Conservation (phyloP, 768 basidiomycete genomes). For the Dendrothele bispora region DNA sequence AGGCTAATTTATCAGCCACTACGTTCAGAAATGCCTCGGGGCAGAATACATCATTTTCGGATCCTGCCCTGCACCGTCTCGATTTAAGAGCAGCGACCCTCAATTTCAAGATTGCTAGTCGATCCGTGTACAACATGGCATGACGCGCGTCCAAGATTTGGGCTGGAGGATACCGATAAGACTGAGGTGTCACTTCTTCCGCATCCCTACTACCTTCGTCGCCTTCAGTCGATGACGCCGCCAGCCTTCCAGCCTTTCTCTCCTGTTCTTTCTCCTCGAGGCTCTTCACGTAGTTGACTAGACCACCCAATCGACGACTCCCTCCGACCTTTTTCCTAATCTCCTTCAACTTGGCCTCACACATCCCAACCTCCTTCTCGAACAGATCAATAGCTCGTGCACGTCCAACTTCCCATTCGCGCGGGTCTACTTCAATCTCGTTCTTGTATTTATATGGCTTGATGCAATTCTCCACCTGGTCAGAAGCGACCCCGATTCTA, state of each 20-base stretch:
- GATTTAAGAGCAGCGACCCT: conserved; percentile 86
- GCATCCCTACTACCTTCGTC: conserved; percentile 33
- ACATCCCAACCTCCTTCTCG: conserved; percentile 80
- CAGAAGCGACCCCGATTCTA: conserved; percentile 90
- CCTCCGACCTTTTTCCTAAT: conserved; percentile 91
- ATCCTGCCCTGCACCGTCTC: conserved; percentile 84
- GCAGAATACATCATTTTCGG: conserved; percentile 86
- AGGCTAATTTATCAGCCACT: conserved; percentile 94
- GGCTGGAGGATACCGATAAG: conserved; percentile 88
- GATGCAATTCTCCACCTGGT: conserved; percentile 99
- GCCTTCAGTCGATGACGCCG: conserved; percentile 34
- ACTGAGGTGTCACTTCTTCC: conserved; percentile 49
- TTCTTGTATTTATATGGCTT: conserved; percentile 99
- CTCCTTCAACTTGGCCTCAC: conserved; percentile 83
- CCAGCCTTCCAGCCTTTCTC: conserved; percentile 52
- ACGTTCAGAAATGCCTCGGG: conserved; percentile 97
- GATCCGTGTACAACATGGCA: conserved; percentile 85
- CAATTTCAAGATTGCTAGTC: conserved; percentile 80
- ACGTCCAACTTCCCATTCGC: conserved; percentile 91
- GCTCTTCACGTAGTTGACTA: conserved; percentile 79
- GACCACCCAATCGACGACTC: conserved; percentile 66
- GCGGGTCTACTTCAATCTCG: conserved; percentile 92
- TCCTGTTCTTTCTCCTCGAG: conserved; percentile 79
- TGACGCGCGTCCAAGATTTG: conserved; percentile 93
- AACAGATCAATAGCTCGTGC: conserved; percentile 74